These are phyloP conservation scores for Fusarium haematococcum DNA, from an alignment of 2,329 filamentous ascomycete genomes.

Conservation along the genomic window DNA sequence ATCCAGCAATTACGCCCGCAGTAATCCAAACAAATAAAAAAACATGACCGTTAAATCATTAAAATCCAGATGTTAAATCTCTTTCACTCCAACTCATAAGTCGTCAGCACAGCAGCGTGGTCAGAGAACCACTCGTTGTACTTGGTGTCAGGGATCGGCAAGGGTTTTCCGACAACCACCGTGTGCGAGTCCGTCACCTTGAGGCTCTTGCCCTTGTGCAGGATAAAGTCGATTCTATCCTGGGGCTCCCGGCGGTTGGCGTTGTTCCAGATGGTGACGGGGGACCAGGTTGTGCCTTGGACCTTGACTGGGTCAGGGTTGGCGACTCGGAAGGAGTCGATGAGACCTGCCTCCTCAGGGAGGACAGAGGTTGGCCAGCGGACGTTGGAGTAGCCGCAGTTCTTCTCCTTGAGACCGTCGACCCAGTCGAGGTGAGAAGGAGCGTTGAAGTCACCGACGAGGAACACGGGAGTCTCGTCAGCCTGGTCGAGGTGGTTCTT, in stretches of 20 bases:
- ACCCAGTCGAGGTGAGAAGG: slow-evolving; percentile 58
- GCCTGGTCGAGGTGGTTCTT: slow-evolving; percentile 45
- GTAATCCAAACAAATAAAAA: neutral
- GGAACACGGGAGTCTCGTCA: slow-evolving; percentile 50
- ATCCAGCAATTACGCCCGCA: neutral
- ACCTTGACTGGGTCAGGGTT: slow-evolving; percentile 50
- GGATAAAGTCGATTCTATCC: slow-evolving; percentile 58
- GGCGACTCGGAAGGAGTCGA: slow-evolving; percentile 55
- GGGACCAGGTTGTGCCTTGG: slow-evolving; percentile 56
- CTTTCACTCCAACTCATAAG: slow-evolving; percentile 39
- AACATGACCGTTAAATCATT: neutral
- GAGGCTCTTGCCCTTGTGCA: slow-evolving; percentile 51
- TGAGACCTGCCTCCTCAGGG: slow-evolving; percentile 50
- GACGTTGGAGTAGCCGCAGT: slow-evolving; percentile 52
- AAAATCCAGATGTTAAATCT: neutral
- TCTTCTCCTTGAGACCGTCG: slow-evolving; percentile 46
- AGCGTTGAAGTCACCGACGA: slow-evolving; percentile 58
- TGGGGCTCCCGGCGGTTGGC: slow-evolving; percentile 52
- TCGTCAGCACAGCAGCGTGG: slow-evolving; percentile 51
- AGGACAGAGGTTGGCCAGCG: slow-evolving; percentile 55
- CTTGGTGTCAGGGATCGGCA: slow-evolving; percentile 48
- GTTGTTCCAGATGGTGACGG: slow-evolving; percentile 50
- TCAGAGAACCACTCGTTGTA: slow-evolving; percentile 58
- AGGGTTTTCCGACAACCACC: slow-evolving; percentile 50
- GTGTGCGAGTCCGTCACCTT: slow-evolving; percentile 47